These are phyloP conservation scores for Candida wancherniae DNA, from an alignment of 805 yeast species.

Conservation along the genomic window DNA sequence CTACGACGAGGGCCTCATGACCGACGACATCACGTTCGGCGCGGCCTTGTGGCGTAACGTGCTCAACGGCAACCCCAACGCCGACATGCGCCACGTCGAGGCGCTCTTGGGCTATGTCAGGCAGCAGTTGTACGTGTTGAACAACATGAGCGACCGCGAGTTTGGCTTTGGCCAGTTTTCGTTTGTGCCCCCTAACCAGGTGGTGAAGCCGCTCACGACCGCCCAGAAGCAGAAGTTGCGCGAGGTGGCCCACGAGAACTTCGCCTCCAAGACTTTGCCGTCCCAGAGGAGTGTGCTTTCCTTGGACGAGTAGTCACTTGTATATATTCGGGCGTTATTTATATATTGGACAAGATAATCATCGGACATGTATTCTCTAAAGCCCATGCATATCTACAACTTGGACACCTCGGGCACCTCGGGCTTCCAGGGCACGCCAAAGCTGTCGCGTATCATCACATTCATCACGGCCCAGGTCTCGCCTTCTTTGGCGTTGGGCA, in stretches of 20 bases:
- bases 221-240: constrained; percentile 57
- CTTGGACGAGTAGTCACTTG: constrained; percentile 36
- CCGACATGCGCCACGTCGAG: constrained; percentile 79
- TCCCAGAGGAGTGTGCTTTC: constrained; percentile 48
- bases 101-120: constrained; percentile 87
- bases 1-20: constrained; percentile 85
- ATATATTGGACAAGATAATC: no score
- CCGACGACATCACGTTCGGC: constrained; percentile 74
- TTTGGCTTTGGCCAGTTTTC: constrained; percentile 87
- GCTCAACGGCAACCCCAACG: constrained; percentile 77
- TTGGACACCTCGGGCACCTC: constrained; percentile 4
- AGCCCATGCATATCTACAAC: constrained; percentile 9
- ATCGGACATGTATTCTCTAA: background rate
- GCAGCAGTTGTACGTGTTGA: constrained; percentile 82
- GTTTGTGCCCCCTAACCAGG: constrained; percentile 77
- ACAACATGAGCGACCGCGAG: constrained; percentile 82
- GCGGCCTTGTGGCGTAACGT: constrained; percentile 86
- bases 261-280: constrained; percentile 52
- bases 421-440: constrained; percentile 29
- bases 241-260: constrained; percentile 47
- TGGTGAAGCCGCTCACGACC: constrained; percentile 65
- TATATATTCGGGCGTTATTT: no score
- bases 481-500: constrained; percentile 28
- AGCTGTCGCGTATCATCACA: constrained; percentile 38
- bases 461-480: constrained; percentile 39